phyloP scores from a whole-genome alignment of 1,139 yeast species.

The Debaryomyces subglobosus region DNA sequence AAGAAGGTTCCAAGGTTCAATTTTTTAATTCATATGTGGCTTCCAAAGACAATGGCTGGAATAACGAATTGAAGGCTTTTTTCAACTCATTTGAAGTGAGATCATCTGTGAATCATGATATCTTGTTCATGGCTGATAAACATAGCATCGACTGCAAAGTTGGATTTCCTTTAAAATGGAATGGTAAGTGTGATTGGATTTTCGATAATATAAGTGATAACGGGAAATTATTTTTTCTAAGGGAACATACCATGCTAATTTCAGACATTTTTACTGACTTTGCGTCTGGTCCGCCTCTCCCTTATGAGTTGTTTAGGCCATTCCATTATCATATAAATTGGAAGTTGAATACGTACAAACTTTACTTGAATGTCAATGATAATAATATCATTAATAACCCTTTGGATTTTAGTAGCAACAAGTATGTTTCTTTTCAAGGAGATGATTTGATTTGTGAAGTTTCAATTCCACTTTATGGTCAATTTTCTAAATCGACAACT shows the following conservation, averaged over 20 bases:
- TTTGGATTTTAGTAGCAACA: slow-evolving; percentile 77
- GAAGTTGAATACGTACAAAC: slow-evolving; percentile 56
- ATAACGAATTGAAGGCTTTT: slow-evolving; percentile 52
- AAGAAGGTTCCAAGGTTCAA: slow-evolving; percentile 53
- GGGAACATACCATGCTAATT: slow-evolving; percentile 81
- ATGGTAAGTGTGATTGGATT: slow-evolving; percentile 72
- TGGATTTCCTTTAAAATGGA: slow-evolving; percentile 80
- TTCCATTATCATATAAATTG: slow-evolving; percentile 64
- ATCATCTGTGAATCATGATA: slow-evolving; percentile 87
- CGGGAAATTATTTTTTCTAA: slow-evolving; percentile 64
- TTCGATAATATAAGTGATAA: slow-evolving; percentile 57
- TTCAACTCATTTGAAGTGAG: slow-evolving; percentile 65
- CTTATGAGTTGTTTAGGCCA: slow-evolving; percentile 78
- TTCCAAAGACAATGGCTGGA: slow-evolving; percentile 56
- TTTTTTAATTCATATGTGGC: slow-evolving; percentile 57
- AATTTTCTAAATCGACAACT: slow-evolving; percentile 58
- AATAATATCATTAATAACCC: slow-evolving; percentile 88
- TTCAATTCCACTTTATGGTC: slow-evolving; percentile 62
- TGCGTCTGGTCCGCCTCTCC: slow-evolving; percentile 68
- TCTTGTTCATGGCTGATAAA: slow-evolving; percentile 63
- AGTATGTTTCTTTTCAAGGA: slow-evolving; percentile 75
- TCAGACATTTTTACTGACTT: slow-evolving; percentile 79
- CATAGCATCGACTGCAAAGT: slow-evolving; percentile 61
- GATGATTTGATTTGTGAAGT: slow-evolving; percentile 51
- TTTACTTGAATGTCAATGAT: slow-evolving; percentile 81